Percentiles rank a stretch among this genome's conserved stretches.
Evolutionary conservation across 371 early-diverging fungal genomes (phyloP).

Genomic region (Neoconidiobolus thromboides): DNA sequence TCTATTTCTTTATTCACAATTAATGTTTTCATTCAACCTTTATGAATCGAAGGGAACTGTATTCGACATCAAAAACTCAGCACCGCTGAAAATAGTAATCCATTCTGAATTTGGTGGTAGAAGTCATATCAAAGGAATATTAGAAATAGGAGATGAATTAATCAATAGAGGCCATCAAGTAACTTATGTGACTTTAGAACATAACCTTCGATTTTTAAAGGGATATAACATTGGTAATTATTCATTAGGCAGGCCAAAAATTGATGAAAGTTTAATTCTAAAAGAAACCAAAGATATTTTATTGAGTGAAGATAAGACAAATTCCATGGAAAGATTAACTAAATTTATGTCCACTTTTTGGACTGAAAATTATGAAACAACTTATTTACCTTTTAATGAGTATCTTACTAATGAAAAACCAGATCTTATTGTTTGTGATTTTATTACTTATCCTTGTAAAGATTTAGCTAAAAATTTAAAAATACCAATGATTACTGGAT

Average conservation of each 20-base stretch:
- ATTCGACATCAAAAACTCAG: too few species aligned
- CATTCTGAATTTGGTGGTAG: not conserved
- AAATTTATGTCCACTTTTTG: too few species aligned
- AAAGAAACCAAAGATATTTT: too few species aligned
- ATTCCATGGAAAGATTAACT: too few species aligned
- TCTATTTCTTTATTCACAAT: too few species aligned
- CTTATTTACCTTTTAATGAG: not conserved
- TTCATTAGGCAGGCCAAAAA: too few species aligned
- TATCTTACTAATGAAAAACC: not conserved
- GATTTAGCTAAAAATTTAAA: slow-evolving; percentile 1
- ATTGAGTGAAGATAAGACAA: too few species aligned
- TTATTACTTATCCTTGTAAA: not conserved
- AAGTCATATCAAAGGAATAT: not conserved
- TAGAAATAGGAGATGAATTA: not conserved
- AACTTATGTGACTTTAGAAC: not conserved
- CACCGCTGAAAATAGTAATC: not conserved
- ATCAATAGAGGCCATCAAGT: not conserved
- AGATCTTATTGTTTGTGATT: slow-evolving; percentile 7
- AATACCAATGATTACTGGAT: slow-evolving; percentile 1
- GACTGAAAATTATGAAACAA: not conserved
- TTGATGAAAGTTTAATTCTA: too few species aligned
- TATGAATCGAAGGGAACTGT: too few species aligned
- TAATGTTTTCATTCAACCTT: too few species aligned
- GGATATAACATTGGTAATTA: too few species aligned
- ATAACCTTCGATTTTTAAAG: too few species aligned